A percentile compares a stretch with the other conserved stretches of the same genome.
phyloP scores from a whole-genome alignment of 2,329 filamentous ascomycete genomes.

The Penicillium griseofulvum region DNA sequence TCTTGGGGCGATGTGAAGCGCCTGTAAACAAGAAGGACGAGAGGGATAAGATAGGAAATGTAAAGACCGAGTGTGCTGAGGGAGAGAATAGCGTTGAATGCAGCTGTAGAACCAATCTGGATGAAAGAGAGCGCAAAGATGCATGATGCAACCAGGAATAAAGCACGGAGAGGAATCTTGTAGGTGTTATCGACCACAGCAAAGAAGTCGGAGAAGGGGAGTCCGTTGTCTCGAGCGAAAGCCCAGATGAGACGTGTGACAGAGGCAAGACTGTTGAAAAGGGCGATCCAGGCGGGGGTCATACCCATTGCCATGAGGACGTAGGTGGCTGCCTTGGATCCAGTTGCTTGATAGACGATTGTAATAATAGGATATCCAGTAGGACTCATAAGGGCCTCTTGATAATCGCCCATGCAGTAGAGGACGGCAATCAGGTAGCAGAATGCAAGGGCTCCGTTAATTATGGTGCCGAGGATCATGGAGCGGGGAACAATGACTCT shows the following conservation, averaged over 20 bases:
- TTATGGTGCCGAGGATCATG: constrained; percentile 46
- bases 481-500: constrained; percentile 46
- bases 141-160: constrained; percentile 26
- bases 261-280: constrained; percentile 30
- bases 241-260: constrained; percentile 44
- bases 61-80: constrained; percentile 50
- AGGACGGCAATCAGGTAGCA: constrained; percentile 43
- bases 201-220: constrained; percentile 37
- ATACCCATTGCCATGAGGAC: constrained; percentile 43
- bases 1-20: constrained; percentile 17
- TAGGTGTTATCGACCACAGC: constrained; percentile 30
- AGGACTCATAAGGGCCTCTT: constrained; percentile 36
- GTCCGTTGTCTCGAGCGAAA: constrained; percentile 45
- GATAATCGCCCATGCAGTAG: constrained; percentile 44
- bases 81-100: constrained; percentile 55
- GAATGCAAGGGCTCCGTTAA: constrained; percentile 50
- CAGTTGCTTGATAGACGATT: constrained; percentile 51
- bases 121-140: constrained; percentile 41
- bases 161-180: constrained; percentile 42
- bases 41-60: constrained; percentile 49
- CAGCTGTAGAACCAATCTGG: constrained; percentile 49
- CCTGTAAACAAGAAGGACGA: constrained; percentile 35
- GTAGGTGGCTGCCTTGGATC: constrained; percentile 40
- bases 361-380: constrained; percentile 51
- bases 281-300: constrained; percentile 25